These are phyloP conservation scores for Epichloe coenophiala DNA, from an alignment of 2,329 filamentous ascomycete genomes.

Conservation along the genomic window DNA sequence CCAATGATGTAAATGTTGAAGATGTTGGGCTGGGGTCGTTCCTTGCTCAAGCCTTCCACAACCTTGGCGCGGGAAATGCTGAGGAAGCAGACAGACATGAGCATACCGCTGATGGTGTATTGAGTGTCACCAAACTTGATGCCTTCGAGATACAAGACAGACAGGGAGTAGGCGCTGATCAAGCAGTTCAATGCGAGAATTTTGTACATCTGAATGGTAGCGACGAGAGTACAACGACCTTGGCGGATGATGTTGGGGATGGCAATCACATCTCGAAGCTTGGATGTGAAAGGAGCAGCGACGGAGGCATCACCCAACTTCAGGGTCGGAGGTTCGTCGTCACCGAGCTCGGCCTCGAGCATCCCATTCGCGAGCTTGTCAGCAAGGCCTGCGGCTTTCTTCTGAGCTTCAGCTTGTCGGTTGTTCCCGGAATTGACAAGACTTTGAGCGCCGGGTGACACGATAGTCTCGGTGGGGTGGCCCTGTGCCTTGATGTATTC, in stretches of 20 bases:
- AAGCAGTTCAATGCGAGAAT: conserved; percentile 95
- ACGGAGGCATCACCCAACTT: conserved; percentile 97
- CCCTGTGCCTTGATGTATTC: conserved; percentile 42
- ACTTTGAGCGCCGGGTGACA: conserved; percentile 50
- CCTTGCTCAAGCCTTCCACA: conserved; percentile 89
- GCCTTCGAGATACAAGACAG: conserved; percentile 89
- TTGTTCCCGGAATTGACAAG: conserved; percentile 20
- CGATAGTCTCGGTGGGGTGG: conserved; percentile 46
- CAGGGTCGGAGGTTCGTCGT: conserved; percentile 83
- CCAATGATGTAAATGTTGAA: conserved; percentile 99
- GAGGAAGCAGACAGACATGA: conserved; percentile 98
- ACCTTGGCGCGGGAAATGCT: conserved; percentile 96
- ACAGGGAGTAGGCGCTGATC: conserved; percentile 94
- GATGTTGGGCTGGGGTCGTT: conserved; percentile 95
- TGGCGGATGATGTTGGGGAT: conserved; percentile 98
- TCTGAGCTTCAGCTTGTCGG: conserved; percentile 47
- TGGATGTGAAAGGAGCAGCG: conserved; percentile 93
- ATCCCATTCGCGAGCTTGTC: conserved; percentile 77
- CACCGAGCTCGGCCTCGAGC: conserved; percentile 81
- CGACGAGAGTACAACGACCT: conserved; percentile 91
- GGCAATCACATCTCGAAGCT: conserved; percentile 90
- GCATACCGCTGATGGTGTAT: conserved; percentile 96
- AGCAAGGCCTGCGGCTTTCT: conserved; percentile 64
- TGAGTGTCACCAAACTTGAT: conserved; percentile 99
- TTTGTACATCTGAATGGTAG: conserved; percentile 99